Base-by-base conservation (phyloP, 352 stramenopile species). In the Blastocystis sp. region DNA sequence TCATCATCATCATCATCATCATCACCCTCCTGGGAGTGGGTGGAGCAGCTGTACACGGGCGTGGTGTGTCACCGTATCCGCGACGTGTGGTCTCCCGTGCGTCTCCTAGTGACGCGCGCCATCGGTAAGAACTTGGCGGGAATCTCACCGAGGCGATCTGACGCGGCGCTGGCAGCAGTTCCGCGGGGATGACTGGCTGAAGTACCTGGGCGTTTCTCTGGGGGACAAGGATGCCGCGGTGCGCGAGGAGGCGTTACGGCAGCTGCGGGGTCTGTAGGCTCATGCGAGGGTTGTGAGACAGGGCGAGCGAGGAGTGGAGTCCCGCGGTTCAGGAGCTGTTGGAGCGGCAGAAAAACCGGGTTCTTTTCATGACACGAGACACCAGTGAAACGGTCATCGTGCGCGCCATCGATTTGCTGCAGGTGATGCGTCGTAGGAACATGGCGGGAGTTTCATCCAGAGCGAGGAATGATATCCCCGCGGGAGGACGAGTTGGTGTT, bases 351-450 rank as follows among this genome's bases (percentile, higher is more conserved):
- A 78, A 78, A 46, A 46, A 57, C 7, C 46, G 67, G 11, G 49
- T 78, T 46, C 38, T 78, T n/a, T 78, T 78, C 24, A 78, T 78
- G 67, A 56, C 67, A 46, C 67, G 67, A 8, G 67, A 78, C 38
- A 42, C 42, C 4, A 42, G 57, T 42, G 34, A 42, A n/a, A 40
- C 49, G 6, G 67, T 78, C 36, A 78, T 78, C 32, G 21, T 48
- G 16, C 14, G 27, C 6, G 51, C 46, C 16, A 61, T 78, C 24
- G 32, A 57, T 38, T 46, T 78, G 9, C 34, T 78, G 0, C 36
- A 78, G 21, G 24, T 9, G n/a, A 78, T 78, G 67, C 46, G 51
- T 32, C 9, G 67, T 78, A 42, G 38, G 46, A 63, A 24, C 21
- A 18, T 32, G 4, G 16, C 14, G 4, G 36, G 6, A 36, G 9